phyloP scores from a whole-genome alignment of 306 rosid species.

The Datisca glomerata region DNA sequence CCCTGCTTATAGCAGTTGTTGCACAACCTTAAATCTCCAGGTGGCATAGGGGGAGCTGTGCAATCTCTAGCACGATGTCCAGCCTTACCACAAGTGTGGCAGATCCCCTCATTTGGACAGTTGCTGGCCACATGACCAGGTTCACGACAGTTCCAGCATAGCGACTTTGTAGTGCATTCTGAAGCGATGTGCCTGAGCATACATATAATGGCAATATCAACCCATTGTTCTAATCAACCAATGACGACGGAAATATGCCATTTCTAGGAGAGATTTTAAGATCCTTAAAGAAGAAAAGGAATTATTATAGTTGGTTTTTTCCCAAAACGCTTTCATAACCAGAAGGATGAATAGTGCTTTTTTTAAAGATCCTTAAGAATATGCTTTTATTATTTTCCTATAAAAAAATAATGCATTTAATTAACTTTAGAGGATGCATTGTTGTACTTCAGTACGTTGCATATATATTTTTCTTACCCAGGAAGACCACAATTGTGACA shows the following conservation, averaged over 20 bases:
- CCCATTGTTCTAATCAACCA: too few relatives aligned
- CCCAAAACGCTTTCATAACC: too few relatives aligned
- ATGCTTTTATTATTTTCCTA: too few relatives aligned
- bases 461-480: conserved; percentile 44
- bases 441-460: too few relatives aligned
- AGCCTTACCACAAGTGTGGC: conserved; percentile 95
- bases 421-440: too few relatives aligned
- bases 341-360: too few relatives aligned
- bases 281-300: too few relatives aligned
- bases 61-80: conserved; percentile 97
- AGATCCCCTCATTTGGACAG: conserved; percentile 93
- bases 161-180: conserved; percentile 85
- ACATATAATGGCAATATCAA: conserved; percentile 5
- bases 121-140: conserved; percentile 92
- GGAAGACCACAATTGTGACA: conserved; percentile 96
- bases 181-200: conserved; percentile 82
- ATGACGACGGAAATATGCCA: too few relatives aligned
- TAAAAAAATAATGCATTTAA: too few relatives aligned
- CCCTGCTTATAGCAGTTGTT: conserved; percentile 98
- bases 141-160: conserved; percentile 98
- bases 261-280: too few relatives aligned
- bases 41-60: conserved; percentile 69
- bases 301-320: too few relatives aligned
- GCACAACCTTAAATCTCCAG: conserved; percentile 91
- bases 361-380: too few relatives aligned